These are phyloP conservation scores for Hapsidospora chrysogenum DNA, from an alignment of 495 filamentous ascomycete species.

Conservation along the genomic window DNA sequence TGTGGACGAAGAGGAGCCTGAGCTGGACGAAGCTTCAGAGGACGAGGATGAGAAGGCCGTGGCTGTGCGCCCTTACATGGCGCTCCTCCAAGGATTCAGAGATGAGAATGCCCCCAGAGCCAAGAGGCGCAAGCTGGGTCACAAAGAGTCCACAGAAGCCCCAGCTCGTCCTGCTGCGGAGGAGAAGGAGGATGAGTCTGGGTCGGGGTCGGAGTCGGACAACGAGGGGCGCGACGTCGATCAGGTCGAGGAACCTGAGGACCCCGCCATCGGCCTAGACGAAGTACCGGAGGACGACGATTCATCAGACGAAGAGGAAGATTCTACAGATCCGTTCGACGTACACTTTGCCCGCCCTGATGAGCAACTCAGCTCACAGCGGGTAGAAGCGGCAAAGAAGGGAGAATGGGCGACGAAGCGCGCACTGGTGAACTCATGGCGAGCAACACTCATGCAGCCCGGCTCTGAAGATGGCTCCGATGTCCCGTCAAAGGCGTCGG, in stretches of 20 bases:
- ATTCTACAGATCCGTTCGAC: conserved; percentile 58
- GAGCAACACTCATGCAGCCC: conserved; percentile 20
- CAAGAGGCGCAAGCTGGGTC: conserved; percentile 53
- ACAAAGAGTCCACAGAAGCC: conserved; percentile 6
- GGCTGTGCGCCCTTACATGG: conserved; percentile 39
- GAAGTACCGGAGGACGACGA: conserved; percentile 24
- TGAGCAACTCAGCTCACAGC: conserved; percentile 32
- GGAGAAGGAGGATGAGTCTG: conserved; percentile 5
- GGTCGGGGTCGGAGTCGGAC: too few relatives aligned
- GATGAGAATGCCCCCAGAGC: conserved; percentile 37
- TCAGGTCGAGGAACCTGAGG: conserved; percentile 19
- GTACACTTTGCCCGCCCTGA: conserved; percentile 55
- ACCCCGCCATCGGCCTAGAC: conserved; percentile 9
- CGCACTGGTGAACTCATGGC: conserved; percentile 20
- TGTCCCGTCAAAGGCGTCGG: conserved; percentile 3
- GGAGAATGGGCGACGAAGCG: conserved; percentile 42
- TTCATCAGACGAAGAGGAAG: conserved; percentile 25
- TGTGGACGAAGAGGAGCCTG: conserved; percentile 13
- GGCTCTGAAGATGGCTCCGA: conserved; percentile 6
- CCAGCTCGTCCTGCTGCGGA: conserved; percentile 4
- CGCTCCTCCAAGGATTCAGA: conserved; percentile 45
- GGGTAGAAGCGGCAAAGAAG: conserved; percentile 29
- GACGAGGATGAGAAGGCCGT: conserved; percentile 22
- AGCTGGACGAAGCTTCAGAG: conserved; percentile 21
- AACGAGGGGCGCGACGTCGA: too few relatives aligned